Evolutionary conservation across 202 grass and related monocot genomes (phyloP).

Genomic region (Elaeis oleifera): DNA sequence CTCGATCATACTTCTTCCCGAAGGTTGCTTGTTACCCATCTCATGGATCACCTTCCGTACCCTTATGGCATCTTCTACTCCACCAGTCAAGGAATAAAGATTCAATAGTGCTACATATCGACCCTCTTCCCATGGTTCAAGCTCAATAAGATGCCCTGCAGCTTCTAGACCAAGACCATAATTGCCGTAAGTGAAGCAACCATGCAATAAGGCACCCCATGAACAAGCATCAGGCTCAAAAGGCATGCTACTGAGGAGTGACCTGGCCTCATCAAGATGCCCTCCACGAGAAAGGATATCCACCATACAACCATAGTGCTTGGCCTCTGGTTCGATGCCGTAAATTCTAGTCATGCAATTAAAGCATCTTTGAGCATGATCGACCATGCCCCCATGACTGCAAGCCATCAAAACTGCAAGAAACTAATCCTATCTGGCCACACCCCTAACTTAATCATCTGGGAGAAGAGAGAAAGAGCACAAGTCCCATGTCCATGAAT

Average conservation of each 20-base stretch:
- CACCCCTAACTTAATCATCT: conserved; percentile 20
- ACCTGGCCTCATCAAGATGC: conserved; percentile 8
- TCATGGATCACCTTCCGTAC: conserved; percentile 5
- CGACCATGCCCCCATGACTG: conserved; percentile 28
- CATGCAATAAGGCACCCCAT: conserved; percentile 16
- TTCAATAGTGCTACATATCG: conserved; percentile 22
- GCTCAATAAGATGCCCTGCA: conserved; percentile 5
- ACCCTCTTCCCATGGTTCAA: conserved; percentile 15
- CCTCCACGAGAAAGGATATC: conserved; percentile 16
- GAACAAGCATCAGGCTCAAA: conserved; percentile 8
- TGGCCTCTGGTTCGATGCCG: conserved; percentile 1
- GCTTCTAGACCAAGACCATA: conserved; percentile 5
- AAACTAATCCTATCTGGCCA: conserved; percentile 33
- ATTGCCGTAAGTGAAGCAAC: conserved; percentile 11
- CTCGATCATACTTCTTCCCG: conserved; percentile 8
- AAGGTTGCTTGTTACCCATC: neutral
- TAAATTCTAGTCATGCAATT: conserved; percentile 7
- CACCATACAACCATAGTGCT: conserved; percentile 21
- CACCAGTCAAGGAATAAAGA: conserved; percentile 1
- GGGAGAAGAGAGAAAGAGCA: conserved; percentile 28
- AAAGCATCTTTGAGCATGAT: conserved; percentile 4
- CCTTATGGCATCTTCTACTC: conserved; percentile 7
- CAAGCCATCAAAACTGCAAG: conserved; percentile 38
- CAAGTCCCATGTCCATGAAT: neutral
- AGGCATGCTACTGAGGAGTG: conserved; percentile 2